A percentile compares a stretch with the other conserved stretches of the same genome.
Evolutionary conservation across 805 yeast genomes (phyloP).

Genomic region (Hanseniaspora nectarophila): DNA sequence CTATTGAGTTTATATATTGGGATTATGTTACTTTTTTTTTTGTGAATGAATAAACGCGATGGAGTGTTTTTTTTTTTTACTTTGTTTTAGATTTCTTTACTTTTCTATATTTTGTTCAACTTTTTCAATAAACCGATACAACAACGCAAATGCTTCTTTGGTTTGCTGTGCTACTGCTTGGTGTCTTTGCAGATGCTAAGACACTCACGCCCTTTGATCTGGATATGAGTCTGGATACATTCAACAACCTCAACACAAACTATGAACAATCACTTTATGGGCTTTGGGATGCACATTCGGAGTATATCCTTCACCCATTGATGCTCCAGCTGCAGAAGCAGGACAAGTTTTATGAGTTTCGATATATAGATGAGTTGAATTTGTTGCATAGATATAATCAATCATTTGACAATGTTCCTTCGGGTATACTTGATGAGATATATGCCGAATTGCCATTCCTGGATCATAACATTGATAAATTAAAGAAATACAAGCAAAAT

Average conservation of each 20-base stretch:
- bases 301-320: conserved; percentile 1
- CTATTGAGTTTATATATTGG: not conserved
- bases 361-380: not conserved
- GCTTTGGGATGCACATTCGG: conserved; percentile 7
- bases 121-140: too few relatives aligned
- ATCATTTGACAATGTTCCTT: not conserved
- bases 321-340: not conserved
- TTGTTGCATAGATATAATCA: not conserved
- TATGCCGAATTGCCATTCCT: not conserved
- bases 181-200: not conserved
- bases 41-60: not conserved
- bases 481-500: conserved; percentile 2
- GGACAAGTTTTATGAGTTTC: conserved; percentile 2
- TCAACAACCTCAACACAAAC: not conserved
- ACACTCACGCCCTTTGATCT: conserved; percentile 3
- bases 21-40: not conserved
- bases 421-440: not conserved
- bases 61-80: not conserved
- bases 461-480: not conserved
- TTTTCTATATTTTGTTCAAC: not conserved
- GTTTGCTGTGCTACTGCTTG: too few relatives aligned
- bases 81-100: not conserved
- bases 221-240: not conserved
- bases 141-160: too few relatives aligned
- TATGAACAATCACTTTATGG: not conserved